phyloP scores from a whole-genome alignment of 1,284 basidiomycete genomes.

The Heliocybe sulcata region DNA sequence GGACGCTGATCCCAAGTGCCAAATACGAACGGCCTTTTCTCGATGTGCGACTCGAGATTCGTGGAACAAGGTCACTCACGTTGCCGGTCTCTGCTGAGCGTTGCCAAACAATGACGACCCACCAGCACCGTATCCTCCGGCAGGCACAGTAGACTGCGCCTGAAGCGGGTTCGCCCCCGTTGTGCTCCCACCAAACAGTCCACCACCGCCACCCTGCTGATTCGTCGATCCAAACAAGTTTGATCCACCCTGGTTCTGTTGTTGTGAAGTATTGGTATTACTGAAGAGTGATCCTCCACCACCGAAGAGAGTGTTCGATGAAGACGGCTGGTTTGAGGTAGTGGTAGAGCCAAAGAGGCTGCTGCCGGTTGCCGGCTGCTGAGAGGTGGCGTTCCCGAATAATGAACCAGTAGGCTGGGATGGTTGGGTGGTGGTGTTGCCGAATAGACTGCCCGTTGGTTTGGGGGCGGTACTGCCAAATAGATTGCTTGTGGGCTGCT shows the following conservation, averaged over 20 bases:
- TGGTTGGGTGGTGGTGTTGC: conserved; percentile 5
- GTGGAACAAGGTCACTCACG: conserved; percentile 14
- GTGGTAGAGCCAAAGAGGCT: conserved; percentile 8
- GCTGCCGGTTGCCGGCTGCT: conserved; percentile 4
- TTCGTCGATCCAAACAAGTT: background rate
- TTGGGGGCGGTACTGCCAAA: conserved; percentile 8
- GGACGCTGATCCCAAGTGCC: no score
- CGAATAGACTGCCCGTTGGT: conserved; percentile 7
- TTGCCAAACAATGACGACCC: conserved; percentile 10
- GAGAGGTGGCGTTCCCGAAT: background rate
- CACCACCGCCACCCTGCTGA: conserved; percentile 9
- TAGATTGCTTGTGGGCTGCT: background rate
- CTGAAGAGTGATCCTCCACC: background rate
- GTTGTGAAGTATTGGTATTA: conserved; percentile 5
- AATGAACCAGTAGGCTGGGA: background rate
- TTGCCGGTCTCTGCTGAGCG: conserved; percentile 14
- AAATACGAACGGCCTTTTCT: no score
- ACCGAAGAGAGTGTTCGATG: background rate
- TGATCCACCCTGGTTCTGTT: conserved; percentile 6
- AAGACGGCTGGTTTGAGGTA: conserved; percentile 5
- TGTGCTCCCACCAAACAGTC: conserved; percentile 8
- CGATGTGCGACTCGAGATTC: no score
- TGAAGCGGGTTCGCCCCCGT: conserved; percentile 16
- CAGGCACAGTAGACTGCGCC: conserved; percentile 24
- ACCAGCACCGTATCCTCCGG: conserved; percentile 3